Evolutionary conservation across 192 early-diverging fungal genomes (phyloP), one percentile per base, ranked within the genome.

Genomic region (Dissophora globulifera): DNA sequence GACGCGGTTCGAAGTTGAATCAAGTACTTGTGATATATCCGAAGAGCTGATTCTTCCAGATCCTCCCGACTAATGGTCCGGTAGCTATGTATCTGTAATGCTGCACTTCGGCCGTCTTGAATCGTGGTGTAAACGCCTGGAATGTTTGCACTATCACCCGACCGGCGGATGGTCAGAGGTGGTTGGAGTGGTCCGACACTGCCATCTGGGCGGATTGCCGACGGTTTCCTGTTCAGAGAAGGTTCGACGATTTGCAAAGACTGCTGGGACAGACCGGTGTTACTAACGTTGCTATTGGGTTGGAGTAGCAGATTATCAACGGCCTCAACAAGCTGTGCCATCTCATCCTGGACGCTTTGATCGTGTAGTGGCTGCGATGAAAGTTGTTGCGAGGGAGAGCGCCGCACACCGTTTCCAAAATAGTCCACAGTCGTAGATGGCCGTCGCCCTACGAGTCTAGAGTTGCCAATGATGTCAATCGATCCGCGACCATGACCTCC

Each of bases 11-110:
- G 56, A 3, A 76, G 52, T n/a, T 76, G 72, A 8, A 76, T 57
- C 43, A 76, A 48, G 25, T 76, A 76, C 47, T 76, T 76, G 26
- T 64, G 62, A 27, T 76, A 76, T 4, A 76, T 76, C n/a, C 64
- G 26, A 2, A 76, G 33, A 1, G 72, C 72, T 0, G 72, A 76
- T 29, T 76, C 72, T 40, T 76, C 63, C n/a, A 76, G 22, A 62
- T 76, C 72, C 58, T 76, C 72, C n/a, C 66, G 35, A 50, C 72
- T 33, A 31, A 76, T 76, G 0, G 64, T 66, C 10, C 72, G 38
- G 25, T 61, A 76, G 33, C 72, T 76, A 22, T 67, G 72, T 2
- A 56, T 51, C 38, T 67, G 17, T n/a, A 76, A 19, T 1, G 58
- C 43, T 45, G 58, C 43, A 4, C 43, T 32, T 22, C 51, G 29